Conservation (phyloP, 768 basidiomycete genomes). For the Suillus cothurnatus region DNA sequence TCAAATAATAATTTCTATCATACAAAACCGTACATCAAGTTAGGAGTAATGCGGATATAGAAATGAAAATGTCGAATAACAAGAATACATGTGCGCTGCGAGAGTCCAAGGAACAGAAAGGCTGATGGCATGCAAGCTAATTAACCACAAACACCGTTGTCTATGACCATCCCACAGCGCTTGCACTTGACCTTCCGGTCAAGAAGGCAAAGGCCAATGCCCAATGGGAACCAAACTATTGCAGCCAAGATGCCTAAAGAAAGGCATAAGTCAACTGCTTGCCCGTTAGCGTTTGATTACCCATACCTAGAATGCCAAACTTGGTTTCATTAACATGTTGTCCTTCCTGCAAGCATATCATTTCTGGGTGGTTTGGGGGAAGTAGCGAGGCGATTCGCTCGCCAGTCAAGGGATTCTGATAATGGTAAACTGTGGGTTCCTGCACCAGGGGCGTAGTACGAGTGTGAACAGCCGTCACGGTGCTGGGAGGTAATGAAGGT, state of each 20-base stretch:
- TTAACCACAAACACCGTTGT: constrained; percentile 39
- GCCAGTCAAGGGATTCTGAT: constrained; percentile 62
- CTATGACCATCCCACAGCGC: constrained; percentile 45
- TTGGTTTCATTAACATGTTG: constrained; percentile 60
- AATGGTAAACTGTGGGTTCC: constrained; percentile 64
- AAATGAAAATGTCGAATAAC: background rate
- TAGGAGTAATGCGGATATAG: background rate
- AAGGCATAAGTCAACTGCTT: constrained; percentile 1
- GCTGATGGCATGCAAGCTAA: background rate
- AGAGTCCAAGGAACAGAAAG: background rate
- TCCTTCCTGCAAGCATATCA: constrained; percentile 80
- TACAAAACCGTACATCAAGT: background rate
- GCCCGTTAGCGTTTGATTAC: too few relatives aligned
- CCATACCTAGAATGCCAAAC: constrained; percentile 71
- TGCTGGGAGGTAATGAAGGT: constrained; percentile 9
- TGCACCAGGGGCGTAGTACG: constrained; percentile 34
- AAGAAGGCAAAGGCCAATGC: constrained; percentile 75
- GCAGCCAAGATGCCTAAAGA: constrained; percentile 74
- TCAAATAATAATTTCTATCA: background rate
- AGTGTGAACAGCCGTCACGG: constrained; percentile 21
- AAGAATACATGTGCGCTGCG: background rate
- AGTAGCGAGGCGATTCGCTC: constrained; percentile 62
- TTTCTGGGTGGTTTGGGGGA: constrained; percentile 80
- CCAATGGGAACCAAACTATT: constrained; percentile 84
- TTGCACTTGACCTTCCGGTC: constrained; percentile 70